These are phyloP conservation scores for Echeveria elegans DNA, from an alignment of 164 flowering plant genomes.

Conservation along the genomic window DNA sequence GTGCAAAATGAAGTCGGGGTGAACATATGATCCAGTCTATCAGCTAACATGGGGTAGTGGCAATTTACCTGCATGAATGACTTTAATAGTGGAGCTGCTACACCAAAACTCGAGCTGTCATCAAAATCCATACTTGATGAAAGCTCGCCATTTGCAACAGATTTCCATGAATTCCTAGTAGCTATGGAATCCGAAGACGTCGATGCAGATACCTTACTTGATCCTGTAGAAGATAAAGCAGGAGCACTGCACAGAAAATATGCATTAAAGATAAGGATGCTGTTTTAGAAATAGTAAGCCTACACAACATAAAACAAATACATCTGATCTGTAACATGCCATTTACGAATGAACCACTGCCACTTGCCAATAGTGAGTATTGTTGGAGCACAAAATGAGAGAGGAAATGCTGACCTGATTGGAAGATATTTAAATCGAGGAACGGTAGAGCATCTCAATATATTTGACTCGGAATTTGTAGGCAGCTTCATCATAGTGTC, in stretches of 20 bases:
- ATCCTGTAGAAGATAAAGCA: constrained; percentile 59
- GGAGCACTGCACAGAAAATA: constrained; percentile 58
- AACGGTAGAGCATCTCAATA: constrained; percentile 79
- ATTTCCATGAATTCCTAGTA: constrained; percentile 62
- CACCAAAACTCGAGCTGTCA: constrained; percentile 64
- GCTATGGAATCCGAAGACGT: constrained; percentile 48
- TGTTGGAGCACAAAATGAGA: too few relatives aligned
- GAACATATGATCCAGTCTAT: too few relatives aligned
- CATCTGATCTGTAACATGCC: not conserved
- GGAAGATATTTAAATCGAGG: constrained; percentile 98
- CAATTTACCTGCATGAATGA: constrained; percentile 83
- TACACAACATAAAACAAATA: not conserved
- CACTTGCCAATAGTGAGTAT: too few relatives aligned
- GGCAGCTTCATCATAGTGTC: constrained; percentile 68
- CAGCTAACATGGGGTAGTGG: too few relatives aligned
- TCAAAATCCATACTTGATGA: constrained; percentile 52
- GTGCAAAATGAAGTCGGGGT: too few relatives aligned
- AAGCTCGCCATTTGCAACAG: constrained; percentile 56
- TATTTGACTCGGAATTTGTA: constrained; percentile 74
- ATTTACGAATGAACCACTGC: not conserved
- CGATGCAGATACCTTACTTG: constrained; percentile 36
- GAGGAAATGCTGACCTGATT: constrained; percentile 47
- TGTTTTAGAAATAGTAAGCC: not conserved
- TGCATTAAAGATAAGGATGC: not conserved
- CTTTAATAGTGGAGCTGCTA: constrained; percentile 76